Evolutionary conservation across 441 rosid species (phyloP).

Genomic region (Adansonia rubrostipa): DNA sequence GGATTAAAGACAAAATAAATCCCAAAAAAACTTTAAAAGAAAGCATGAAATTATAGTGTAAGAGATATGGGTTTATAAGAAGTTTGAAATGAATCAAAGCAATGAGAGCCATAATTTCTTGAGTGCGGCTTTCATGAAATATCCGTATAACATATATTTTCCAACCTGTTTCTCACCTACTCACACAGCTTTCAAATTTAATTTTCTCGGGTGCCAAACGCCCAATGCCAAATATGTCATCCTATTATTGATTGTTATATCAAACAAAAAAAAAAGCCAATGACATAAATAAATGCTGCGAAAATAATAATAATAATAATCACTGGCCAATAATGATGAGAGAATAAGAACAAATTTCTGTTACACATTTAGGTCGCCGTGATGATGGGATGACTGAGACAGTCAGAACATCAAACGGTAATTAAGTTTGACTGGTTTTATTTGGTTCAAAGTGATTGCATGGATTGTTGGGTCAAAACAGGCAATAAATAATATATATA

Average conservation of each 20-base stretch:
- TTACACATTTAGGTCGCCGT: slow-evolving; percentile 20
- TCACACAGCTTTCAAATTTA: slow-evolving; percentile 12
- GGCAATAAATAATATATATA: no score
- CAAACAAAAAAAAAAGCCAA: background rate
- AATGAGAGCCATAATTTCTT: no score
- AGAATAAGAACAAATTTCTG: background rate
- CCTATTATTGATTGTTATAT: background rate
- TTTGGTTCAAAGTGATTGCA: background rate
- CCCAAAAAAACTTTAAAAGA: background rate
- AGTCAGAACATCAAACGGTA: background rate
- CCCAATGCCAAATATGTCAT: background rate
- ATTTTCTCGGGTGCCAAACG: background rate
- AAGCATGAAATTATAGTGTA: background rate
- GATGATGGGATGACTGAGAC: slow-evolving; percentile 16
- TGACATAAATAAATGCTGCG: background rate
- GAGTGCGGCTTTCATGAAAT: background rate
- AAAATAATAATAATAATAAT: background rate
- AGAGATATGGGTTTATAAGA: no score
- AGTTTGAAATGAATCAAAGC: no score
- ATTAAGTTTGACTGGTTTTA: slow-evolving; percentile 10
- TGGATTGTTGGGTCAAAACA: no score
- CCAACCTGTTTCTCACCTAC: slow-evolving; percentile 8
- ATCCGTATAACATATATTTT: background rate
- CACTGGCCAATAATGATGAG: background rate
- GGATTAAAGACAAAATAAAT: background rate